These are phyloP conservation scores for Picocystis sp. DNA, from an alignment of 163 green algal genomes.

Conservation along the genomic window DNA sequence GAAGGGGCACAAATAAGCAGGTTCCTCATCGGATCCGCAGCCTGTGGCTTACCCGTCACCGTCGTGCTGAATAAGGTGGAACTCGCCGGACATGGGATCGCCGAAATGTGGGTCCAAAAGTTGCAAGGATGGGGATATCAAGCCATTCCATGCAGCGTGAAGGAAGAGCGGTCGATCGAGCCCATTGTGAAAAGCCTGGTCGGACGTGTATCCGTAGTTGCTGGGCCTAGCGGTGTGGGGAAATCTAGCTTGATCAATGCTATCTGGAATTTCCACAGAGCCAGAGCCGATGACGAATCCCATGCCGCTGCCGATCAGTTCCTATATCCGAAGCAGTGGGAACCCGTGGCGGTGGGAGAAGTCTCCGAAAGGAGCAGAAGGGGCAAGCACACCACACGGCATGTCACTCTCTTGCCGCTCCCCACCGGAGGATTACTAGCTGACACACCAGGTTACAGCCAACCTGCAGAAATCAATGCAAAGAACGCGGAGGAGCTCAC, in stretches of 20 bases:
- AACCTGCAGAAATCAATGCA: constrained; percentile 27
- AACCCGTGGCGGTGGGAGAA: not conserved
- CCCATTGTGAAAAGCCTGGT: constrained; percentile 31
- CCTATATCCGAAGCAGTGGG: not conserved
- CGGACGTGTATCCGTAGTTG: constrained; percentile 47
- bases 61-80: constrained; percentile 90
- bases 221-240: constrained; percentile 73
- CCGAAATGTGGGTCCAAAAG: constrained; percentile 18
- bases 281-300: too few species aligned
- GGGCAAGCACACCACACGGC: constrained; percentile 71
- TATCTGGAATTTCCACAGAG: not conserved
- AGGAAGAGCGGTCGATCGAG: constrained; percentile 35
- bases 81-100: constrained; percentile 27
- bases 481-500: constrained; percentile 14
- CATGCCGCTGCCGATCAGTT: too few species aligned
- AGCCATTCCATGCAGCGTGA: constrained; percentile 45
- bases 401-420: constrained; percentile 52
- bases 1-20: constrained; percentile 51
- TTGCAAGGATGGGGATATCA: constrained; percentile 63
- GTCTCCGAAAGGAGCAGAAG: constrained; percentile 35
- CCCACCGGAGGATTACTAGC: constrained; percentile 51
- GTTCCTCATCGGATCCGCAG: constrained; percentile 72
- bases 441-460: constrained; percentile 71
- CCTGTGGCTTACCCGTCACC: constrained; percentile 48
- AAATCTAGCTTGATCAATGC: constrained; percentile 93